A percentile compares a stretch with the other conserved stretches of the same genome.
phyloP scores from a whole-genome alignment of 192 early-diverging fungal species.

The Coemansia sp. region DNA sequence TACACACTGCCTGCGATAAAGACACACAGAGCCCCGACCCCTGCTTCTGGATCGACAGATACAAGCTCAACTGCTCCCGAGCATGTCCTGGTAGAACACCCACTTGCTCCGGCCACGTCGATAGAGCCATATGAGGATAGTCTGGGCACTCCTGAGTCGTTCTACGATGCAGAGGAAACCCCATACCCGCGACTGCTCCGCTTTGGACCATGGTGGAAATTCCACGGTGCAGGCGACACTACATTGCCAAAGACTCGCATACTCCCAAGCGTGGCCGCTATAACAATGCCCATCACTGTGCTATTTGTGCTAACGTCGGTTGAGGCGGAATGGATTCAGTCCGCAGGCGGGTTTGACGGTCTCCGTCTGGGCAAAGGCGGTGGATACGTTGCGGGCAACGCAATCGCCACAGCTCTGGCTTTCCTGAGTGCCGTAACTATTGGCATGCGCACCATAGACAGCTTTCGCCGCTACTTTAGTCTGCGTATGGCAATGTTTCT shows the following conservation, averaged over 20 bases:
- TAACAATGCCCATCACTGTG: slow-evolving; percentile 39
- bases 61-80: not conserved
- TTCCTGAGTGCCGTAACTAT: slow-evolving; percentile 48
- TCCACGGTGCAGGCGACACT: slow-evolving; percentile 38
- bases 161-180: slow-evolving; percentile 21
- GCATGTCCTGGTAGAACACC: not conserved
- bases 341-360: slow-evolving; percentile 28
- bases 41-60: not conserved
- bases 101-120: slow-evolving; percentile 3
- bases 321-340: slow-evolving; percentile 49
- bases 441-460: slow-evolving; percentile 23
- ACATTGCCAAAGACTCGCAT: slow-evolving; percentile 32
- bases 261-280: slow-evolving; percentile 40
- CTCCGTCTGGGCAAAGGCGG: slow-evolving; percentile 29
- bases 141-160: slow-evolving; percentile 6
- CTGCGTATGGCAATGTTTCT: slow-evolving; percentile 20
- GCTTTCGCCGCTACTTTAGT: slow-evolving; percentile 26
- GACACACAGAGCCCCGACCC: not conserved
- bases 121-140: slow-evolving; percentile 8
- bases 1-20: slow-evolving; percentile 1
- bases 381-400: slow-evolving; percentile 49
- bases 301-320: slow-evolving; percentile 51
- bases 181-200: slow-evolving; percentile 23
- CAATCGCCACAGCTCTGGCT: slow-evolving; percentile 41
- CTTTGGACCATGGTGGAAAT: slow-evolving; percentile 35